These are phyloP conservation scores for Aspergillus tamarii DNA, from an alignment of 2,329 filamentous ascomycete genomes.

Conservation along the genomic window DNA sequence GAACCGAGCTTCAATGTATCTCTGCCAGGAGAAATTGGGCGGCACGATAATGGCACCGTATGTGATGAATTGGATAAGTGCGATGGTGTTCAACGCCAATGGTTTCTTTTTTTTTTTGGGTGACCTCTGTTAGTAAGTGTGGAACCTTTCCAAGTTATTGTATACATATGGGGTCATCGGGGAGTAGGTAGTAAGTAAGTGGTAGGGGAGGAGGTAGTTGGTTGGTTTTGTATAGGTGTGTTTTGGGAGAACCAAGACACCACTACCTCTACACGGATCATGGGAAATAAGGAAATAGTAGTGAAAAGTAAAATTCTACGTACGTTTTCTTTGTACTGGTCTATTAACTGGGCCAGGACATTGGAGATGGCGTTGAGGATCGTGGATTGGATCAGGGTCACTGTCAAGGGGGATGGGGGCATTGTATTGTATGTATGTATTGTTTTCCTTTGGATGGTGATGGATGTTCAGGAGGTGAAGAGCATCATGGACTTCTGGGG, in stretches of 20 bases:
- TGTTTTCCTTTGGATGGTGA: background rate
- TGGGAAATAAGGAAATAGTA: background rate
- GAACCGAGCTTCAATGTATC: conserved; percentile 73
- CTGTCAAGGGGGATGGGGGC: conserved; percentile 35
- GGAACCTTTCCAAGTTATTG: background rate
- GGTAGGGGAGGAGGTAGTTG: too few species aligned
- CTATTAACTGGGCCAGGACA: conserved; percentile 42
- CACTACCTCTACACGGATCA: background rate
- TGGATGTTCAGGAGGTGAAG: background rate
- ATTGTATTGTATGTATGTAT: conserved; percentile 6
- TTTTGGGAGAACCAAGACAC: too few species aligned
- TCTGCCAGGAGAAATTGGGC: conserved; percentile 86
- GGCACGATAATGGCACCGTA: conserved; percentile 75
- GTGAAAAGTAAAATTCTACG: conserved; percentile 8
- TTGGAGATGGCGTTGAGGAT: conserved; percentile 44
- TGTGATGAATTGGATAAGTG: conserved; percentile 75
- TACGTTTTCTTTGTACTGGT: conserved; percentile 41
- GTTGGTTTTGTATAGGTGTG: too few species aligned
- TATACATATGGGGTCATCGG: background rate
- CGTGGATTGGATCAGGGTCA: conserved; percentile 42
- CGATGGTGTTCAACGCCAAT: conserved; percentile 65
- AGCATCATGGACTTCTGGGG: background rate
- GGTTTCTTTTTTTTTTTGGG: background rate
- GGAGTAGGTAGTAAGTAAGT: too few species aligned
- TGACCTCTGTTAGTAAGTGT: background rate